Evolutionary conservation across 164 flowering plant genomes (phyloP).

Genomic region (Echeveria elegans): DNA sequence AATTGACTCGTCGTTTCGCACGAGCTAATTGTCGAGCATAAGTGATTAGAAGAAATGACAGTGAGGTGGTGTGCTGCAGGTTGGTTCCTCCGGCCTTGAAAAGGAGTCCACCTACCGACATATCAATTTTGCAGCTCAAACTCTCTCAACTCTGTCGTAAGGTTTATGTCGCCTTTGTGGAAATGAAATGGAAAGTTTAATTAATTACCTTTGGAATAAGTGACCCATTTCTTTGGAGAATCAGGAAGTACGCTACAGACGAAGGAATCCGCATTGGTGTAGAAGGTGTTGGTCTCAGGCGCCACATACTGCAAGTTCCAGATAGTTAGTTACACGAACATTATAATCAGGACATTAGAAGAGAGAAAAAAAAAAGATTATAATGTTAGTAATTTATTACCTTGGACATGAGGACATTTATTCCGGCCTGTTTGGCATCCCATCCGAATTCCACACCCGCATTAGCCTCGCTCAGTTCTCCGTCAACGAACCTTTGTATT

Average conservation of each 20-base stretch:
- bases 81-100: neutral
- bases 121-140: too few relatives aligned
- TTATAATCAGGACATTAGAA: too few relatives aligned
- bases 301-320: neutral
- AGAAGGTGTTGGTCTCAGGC: neutral
- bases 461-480: neutral
- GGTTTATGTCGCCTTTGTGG: too few relatives aligned
- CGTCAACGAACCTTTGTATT: neutral
- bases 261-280: neutral
- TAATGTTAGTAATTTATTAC: neutral
- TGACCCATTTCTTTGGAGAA: neutral
- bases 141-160: too few relatives aligned
- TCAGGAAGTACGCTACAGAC: slow-evolving; percentile 2
- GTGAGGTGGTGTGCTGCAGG: neutral
- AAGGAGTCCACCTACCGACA: neutral
- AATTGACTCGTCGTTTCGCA: neutral
- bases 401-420: slow-evolving; percentile 2
- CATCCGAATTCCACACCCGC: neutral
- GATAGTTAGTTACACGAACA: too few relatives aligned
- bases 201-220: neutral
- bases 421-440: neutral
- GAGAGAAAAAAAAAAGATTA: too few relatives aligned
- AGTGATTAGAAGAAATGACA: neutral
- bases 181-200: too few relatives aligned
- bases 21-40: neutral